These are phyloP conservation scores for Gracilaria gracilis DNA, from an alignment of 23 red algal genomes.

Conservation along the genomic window DNA sequence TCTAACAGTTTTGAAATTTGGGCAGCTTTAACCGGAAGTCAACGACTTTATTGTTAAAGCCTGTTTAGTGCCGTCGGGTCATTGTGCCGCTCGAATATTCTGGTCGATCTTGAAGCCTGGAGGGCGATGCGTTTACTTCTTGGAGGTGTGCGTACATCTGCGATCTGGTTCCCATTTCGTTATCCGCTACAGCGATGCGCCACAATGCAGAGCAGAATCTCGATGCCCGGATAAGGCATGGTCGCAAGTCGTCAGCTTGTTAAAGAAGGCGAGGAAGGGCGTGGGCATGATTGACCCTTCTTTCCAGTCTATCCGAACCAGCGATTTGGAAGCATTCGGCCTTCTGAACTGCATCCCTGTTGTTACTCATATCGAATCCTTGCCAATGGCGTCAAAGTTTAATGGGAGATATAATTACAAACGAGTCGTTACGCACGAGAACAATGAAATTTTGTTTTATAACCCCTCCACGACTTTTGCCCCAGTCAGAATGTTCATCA, in stretches of 20 bases:
- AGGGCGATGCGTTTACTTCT: conserved; percentile 45
- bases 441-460: conserved; percentile 44
- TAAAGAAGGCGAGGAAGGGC: conserved; percentile 3
- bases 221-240: conserved; percentile 37
- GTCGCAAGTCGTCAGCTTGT: conserved; percentile 6
- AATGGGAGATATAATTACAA: conserved; percentile 42
- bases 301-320: neutral
- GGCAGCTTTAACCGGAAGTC: conserved; percentile 44
- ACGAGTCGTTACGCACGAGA: conserved; percentile 24
- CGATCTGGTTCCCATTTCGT: conserved; percentile 51
- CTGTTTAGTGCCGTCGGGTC: conserved; percentile 55
- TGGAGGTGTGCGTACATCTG: conserved; percentile 43
- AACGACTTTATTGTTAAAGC: conserved; percentile 44
- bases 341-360: conserved; percentile 39
- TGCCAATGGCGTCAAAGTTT: conserved; percentile 55
- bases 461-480: conserved; percentile 38
- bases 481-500: neutral
- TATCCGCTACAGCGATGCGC: conserved; percentile 49
- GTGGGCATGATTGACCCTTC: conserved; percentile 24
- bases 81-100: conserved; percentile 48
- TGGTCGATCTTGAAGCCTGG: conserved; percentile 55
- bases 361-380: conserved; percentile 43
- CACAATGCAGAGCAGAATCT: neutral
- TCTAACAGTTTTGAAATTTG: conserved; percentile 47
- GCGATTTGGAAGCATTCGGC: conserved; percentile 51